Evolutionary conservation across 2,329 filamentous ascomycete genomes (phyloP).

Genomic region (Lachnellula willkommii): DNA sequence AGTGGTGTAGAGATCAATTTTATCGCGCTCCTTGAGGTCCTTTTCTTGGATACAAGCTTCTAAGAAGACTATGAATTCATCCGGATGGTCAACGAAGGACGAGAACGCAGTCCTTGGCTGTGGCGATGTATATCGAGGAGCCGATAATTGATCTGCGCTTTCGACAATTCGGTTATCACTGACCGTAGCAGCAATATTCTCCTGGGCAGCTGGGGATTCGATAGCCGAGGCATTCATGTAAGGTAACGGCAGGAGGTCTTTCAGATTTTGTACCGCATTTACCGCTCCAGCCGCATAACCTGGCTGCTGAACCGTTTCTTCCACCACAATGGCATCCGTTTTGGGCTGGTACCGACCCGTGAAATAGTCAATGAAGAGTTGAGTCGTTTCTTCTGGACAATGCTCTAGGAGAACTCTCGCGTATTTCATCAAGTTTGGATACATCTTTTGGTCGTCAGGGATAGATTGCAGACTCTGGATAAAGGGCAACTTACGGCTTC

Average conservation of each 20-base stretch:
- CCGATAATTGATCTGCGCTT: constrained; percentile 36
- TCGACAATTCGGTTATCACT: constrained; percentile 49
- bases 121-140: constrained; percentile 67
- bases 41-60: constrained; percentile 77
- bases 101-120: constrained; percentile 88
- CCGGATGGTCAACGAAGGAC: constrained; percentile 88
- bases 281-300: constrained; percentile 47
- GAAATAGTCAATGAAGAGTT: constrained; percentile 91
- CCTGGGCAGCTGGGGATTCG: constrained; percentile 47
- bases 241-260: constrained; percentile 75
- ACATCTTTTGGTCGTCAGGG: constrained; percentile 51
- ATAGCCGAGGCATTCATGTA: constrained; percentile 68
- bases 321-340: constrained; percentile 45
- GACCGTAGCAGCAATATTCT: constrained; percentile 46
- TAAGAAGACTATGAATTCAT: constrained; percentile 87
- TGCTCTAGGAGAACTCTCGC: constrained; percentile 85
- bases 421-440: constrained; percentile 89
- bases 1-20: constrained; percentile 84
- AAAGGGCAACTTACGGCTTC: constrained; percentile 52
- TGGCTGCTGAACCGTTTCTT: constrained; percentile 15
- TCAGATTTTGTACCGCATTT: constrained; percentile 79
- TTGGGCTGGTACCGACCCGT: constrained; percentile 76
- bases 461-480: background rate
- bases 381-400: constrained; percentile 74
- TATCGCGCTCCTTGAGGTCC: constrained; percentile 66